Conservation (phyloP, 805 yeast species). For the Starmerella apicola region DNA sequence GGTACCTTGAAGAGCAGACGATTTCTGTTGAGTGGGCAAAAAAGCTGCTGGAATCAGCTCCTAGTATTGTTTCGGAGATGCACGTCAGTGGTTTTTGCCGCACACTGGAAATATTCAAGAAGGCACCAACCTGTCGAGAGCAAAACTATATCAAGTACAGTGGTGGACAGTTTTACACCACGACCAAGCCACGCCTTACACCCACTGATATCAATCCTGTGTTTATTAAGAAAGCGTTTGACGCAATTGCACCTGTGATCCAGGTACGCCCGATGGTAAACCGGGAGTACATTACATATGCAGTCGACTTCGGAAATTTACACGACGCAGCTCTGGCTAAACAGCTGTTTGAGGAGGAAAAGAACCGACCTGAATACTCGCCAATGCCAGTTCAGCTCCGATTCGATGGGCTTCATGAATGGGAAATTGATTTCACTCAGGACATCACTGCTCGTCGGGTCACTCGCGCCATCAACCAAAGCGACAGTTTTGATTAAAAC, state of each 20-base stretch:
- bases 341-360: conserved; percentile 11
- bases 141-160: not conserved
- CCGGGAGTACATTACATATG: conserved; percentile 12
- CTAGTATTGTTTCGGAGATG: not conserved
- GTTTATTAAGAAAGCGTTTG: conserved; percentile 9
- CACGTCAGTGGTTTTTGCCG: not conserved
- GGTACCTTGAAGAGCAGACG: not conserved
- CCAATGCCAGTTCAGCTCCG: not conserved
- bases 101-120: conserved; percentile 3
- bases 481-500: too few relatives aligned
- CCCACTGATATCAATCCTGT: conserved; percentile 5
- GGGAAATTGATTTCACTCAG: conserved; percentile 11
- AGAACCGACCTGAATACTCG: not conserved
- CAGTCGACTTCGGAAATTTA: conserved; percentile 14
- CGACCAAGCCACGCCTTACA: not conserved
- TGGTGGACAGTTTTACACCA: too few relatives aligned
- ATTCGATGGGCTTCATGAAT: conserved; percentile 11
- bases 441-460: conserved; percentile 13
- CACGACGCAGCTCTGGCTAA: conserved; percentile 16
- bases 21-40: not conserved
- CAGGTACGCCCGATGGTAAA: conserved; percentile 20
- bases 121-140: too few relatives aligned
- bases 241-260: conserved; percentile 10
- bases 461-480: too few relatives aligned
- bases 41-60: not conserved